Evolutionary conservation across 1,284 basidiomycete genomes (phyloP).

Genomic region (Rhodotorula sp.): DNA sequence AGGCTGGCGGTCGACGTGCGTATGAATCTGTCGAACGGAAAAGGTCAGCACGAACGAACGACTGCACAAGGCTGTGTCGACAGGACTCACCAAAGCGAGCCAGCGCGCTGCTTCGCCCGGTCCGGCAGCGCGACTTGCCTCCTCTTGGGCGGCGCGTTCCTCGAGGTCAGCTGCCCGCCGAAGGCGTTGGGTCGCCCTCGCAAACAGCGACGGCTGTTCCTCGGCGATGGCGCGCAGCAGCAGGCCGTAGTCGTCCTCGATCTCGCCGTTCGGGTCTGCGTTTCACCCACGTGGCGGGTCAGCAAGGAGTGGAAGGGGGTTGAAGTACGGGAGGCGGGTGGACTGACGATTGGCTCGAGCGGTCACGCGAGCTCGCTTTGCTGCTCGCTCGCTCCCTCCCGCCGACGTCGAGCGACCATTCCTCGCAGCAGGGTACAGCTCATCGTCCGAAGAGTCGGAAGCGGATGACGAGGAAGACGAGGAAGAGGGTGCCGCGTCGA

Average conservation of each 20-base stretch:
- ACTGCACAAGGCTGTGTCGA: accelerated
- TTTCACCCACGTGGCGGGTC: neutral
- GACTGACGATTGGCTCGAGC: neutral
- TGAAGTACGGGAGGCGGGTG: neutral
- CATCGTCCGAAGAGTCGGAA: neutral
- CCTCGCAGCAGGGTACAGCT: neutral
- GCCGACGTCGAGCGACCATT: neutral
- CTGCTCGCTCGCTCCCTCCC: neutral
- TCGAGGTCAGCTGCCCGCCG: slow-evolving; percentile 26
- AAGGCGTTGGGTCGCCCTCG: slow-evolving; percentile 26
- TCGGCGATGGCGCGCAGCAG: slow-evolving; percentile 9
- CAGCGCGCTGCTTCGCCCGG: slow-evolving; percentile 27
- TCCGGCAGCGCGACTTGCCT: neutral
- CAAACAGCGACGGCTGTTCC: slow-evolving; percentile 15
- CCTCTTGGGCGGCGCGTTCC: slow-evolving; percentile 1
- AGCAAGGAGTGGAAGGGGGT: neutral
- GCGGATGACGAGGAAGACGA: slow-evolving; percentile 6
- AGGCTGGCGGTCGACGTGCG: slow-evolving; percentile 1
- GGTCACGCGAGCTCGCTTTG: neutral
- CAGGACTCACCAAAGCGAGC: slow-evolving; percentile 25
- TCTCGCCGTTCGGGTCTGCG: too few relatives aligned
- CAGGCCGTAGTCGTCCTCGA: slow-evolving; percentile 3
- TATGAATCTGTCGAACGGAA: slow-evolving; percentile 1
- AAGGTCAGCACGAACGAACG: neutral
- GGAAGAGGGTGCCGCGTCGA: neutral